Evolutionary conservation across 352 stramenopile species (phyloP), one percentile per base, ranked within the genome.

Genomic region (Peronosclerospora sorghi): DNA sequence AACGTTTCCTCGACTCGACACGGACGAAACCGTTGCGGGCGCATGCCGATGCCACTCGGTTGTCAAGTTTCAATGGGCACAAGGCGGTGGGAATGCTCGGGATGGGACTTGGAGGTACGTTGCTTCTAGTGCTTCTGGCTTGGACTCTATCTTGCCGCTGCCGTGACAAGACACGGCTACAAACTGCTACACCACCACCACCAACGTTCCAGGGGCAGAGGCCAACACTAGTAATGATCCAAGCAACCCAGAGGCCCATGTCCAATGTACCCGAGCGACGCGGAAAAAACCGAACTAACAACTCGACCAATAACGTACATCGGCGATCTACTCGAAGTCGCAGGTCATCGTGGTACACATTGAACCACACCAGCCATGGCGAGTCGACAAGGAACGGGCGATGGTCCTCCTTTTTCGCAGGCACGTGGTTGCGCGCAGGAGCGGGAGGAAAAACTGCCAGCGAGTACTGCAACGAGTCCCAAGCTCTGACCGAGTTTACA

Each of bases 401-500:
- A 29, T 56, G 43, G 4, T 68, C 59, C 2, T 68, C 54, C 2
- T 26, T 26, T 26, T 60, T 62, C 44, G 45, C 36, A 44, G 58
- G 58, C 13, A 57, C 58, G 2, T 60, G 45, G 44, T 17, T 67
- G 15, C 48, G 52, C 0, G 44, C 48, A 35, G 48, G 41, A 29
- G 42, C 28, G 14, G 57, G 65, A 27, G 61, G 56, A 23, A 77
- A 81, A 40, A 63, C 56, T 6, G 47, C 73, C 15, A 71, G 73
- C 20, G 75, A 82, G 17, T 83, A 75, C 35, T 79, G 66, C 34
- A 62, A 61, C 19, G 75, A 86, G 29, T 88, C 75, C 0, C 51
- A 73, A n/a, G 39, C 46, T 17, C 56, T 88, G 36, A 62, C 53
- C 0, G 45, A 43, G 0, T 85, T 87, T 23, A 44, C 83, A 26